phyloP scores from a whole-genome alignment of 208 protist species.

The Leishmania gerbilli region DNA sequence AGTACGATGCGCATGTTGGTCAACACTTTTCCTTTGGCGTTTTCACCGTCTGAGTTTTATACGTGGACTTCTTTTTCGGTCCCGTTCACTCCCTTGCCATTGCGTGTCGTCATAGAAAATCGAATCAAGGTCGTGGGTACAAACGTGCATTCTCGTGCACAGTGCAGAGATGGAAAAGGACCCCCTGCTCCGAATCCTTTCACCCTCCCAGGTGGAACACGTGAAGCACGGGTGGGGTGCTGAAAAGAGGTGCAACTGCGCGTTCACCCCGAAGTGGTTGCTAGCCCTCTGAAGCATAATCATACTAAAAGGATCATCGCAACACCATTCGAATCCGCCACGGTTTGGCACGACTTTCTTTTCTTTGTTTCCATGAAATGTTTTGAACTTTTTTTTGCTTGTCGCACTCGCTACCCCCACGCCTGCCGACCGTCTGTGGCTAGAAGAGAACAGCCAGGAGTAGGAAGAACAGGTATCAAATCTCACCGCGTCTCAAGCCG shows the following conservation, averaged over 20 bases:
- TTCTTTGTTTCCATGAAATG: not conserved
- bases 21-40: not conserved
- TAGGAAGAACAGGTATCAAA: not conserved
- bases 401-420: conserved; percentile 6
- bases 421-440: not conserved
- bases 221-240: not conserved
- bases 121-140: not conserved
- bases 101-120: not conserved
- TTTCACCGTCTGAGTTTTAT: conserved; percentile 1
- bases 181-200: not conserved
- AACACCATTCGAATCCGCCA: not conserved
- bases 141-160: not conserved
- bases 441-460: not conserved
- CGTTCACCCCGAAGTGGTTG: not conserved
- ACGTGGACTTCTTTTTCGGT: not conserved
- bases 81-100: not conserved
- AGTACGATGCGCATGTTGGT: not conserved
- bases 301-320: not conserved
- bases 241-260: not conserved
- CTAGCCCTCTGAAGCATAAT: not conserved
- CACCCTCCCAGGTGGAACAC: not conserved
- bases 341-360: not conserved
- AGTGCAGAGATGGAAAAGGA: not conserved
- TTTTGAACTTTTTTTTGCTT: not conserved
- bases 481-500: not conserved